phyloP scores from a whole-genome alignment of 352 stramenopile genomes.

The Phytophthora foliorum region DNA sequence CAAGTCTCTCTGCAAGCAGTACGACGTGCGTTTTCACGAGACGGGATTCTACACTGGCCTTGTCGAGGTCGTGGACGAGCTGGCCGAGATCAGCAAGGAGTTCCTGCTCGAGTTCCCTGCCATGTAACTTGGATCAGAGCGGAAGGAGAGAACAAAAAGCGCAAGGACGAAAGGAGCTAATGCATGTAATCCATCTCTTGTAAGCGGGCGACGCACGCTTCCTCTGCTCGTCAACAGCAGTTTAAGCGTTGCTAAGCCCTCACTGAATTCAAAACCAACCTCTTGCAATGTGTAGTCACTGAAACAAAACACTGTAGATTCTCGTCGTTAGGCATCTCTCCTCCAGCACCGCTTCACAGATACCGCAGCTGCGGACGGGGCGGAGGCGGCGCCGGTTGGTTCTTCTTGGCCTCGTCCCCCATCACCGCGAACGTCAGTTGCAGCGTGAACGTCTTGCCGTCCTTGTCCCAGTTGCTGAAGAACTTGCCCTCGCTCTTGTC shows the following conservation, averaged over 20 bases:
- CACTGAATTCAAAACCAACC: constrained; percentile 14
- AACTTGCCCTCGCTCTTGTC: constrained; percentile 96
- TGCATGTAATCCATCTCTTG: constrained; percentile 33
- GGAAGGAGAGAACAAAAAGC: constrained; percentile 6
- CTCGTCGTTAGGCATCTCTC: background rate
- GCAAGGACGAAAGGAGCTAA: constrained; percentile 22
- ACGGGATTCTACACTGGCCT: constrained; percentile 94
- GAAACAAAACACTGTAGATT: constrained; percentile 7
- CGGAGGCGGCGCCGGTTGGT: constrained; percentile 62
- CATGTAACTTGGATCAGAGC: constrained; percentile 90
- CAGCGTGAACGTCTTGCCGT: constrained; percentile 97
- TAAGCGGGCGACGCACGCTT: constrained; percentile 15
- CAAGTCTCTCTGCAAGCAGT: constrained; percentile 98
- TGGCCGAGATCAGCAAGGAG: constrained; percentile 94
- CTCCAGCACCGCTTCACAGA: constrained; percentile 14
- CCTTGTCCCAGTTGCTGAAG: constrained; percentile 98
- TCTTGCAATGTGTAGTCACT: background rate
- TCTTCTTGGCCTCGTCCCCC: constrained; percentile 36
- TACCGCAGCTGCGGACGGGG: constrained; percentile 64
- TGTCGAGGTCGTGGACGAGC: constrained; percentile 95
- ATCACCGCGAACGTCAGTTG: constrained; percentile 76
- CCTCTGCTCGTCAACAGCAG: constrained; percentile 14
- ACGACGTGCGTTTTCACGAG: constrained; percentile 97
- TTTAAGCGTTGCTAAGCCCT: constrained; percentile 4
- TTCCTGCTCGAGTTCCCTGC: constrained; percentile 98